These are phyloP conservation scores for Ophiostoma australiae DNA, from an alignment of 2,329 filamentous ascomycete species.

Conservation along the genomic window DNA sequence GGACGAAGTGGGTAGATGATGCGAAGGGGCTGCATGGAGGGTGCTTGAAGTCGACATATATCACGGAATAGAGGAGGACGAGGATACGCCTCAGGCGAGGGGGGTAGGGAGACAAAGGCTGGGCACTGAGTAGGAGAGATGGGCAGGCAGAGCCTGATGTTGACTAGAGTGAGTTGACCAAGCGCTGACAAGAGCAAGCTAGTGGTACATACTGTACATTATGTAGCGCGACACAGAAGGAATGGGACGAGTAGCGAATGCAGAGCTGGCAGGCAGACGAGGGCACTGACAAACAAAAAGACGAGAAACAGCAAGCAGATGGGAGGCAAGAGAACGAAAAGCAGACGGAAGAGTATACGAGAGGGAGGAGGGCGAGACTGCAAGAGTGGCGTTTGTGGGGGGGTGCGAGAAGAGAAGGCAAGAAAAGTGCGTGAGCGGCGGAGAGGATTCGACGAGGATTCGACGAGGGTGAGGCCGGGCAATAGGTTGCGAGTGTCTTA, in stretches of 20 bases:
- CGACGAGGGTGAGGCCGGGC: background rate
- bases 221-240: background rate
- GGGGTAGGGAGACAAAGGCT: background rate
- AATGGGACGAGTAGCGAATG: background rate
- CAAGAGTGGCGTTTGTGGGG: background rate
- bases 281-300: background rate
- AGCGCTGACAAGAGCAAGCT: background rate
- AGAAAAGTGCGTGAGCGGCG: background rate
- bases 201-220: background rate
- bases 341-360: background rate
- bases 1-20: conserved; percentile 12
- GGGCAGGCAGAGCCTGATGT: background rate
- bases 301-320: background rate
- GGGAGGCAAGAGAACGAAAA: background rate
- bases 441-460: background rate
- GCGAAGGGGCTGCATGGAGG: conserved; percentile 4
- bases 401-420: background rate
- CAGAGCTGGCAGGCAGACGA: background rate
- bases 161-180: background rate
- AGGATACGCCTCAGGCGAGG: background rate
- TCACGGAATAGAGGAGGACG: background rate
- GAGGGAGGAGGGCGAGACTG: background rate
- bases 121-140: background rate
- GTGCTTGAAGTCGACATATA: conserved; percentile 1
- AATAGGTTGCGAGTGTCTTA: background rate